phyloP scores from a whole-genome alignment of 768 basidiomycete genomes.

The Cubamyces lactineus region DNA sequence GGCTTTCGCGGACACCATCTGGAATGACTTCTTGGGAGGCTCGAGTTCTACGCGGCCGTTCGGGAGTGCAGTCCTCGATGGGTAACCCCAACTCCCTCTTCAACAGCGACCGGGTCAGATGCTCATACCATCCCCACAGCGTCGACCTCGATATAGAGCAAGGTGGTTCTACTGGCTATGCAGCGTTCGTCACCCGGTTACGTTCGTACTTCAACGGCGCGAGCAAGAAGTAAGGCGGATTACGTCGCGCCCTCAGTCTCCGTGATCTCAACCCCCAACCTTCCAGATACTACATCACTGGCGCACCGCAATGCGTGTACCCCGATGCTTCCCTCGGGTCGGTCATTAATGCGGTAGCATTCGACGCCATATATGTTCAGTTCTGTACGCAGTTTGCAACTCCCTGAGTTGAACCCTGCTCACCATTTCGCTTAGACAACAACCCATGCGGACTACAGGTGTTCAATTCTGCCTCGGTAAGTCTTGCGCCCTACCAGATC shows the following conservation, averaged over 20 bases:
- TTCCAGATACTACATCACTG: slow-evolving; percentile 39
- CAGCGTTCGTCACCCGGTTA: slow-evolving; percentile 41
- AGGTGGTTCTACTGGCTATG: slow-evolving; percentile 38
- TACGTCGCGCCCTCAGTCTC: background rate
- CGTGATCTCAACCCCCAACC: slow-evolving; percentile 5
- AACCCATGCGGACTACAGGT: slow-evolving; percentile 49
- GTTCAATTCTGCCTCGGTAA: slow-evolving; percentile 56
- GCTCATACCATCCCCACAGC: slow-evolving; percentile 22
- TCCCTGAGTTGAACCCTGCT: background rate
- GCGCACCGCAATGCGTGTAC: slow-evolving; percentile 44
- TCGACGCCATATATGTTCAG: slow-evolving; percentile 50
- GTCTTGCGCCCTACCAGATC: slow-evolving; percentile 25
- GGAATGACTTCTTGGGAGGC: slow-evolving; percentile 53
- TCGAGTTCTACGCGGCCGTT: slow-evolving; percentile 47
- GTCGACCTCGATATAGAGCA: slow-evolving; percentile 45
- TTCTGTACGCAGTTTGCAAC: slow-evolving; percentile 43
- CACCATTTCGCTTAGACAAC: slow-evolving; percentile 40
- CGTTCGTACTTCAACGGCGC: slow-evolving; percentile 38
- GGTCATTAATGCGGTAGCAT: slow-evolving; percentile 39
- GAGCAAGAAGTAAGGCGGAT: slow-evolving; percentile 38
- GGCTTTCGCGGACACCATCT: slow-evolving; percentile 42
- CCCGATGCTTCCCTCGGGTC: slow-evolving; percentile 42
- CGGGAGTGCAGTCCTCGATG: slow-evolving; percentile 49
- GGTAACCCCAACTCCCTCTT: slow-evolving; percentile 34
- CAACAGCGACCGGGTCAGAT: background rate